phyloP scores from a whole-genome alignment of 805 yeast genomes.

The Zygosaccharomyces lentus region DNA sequence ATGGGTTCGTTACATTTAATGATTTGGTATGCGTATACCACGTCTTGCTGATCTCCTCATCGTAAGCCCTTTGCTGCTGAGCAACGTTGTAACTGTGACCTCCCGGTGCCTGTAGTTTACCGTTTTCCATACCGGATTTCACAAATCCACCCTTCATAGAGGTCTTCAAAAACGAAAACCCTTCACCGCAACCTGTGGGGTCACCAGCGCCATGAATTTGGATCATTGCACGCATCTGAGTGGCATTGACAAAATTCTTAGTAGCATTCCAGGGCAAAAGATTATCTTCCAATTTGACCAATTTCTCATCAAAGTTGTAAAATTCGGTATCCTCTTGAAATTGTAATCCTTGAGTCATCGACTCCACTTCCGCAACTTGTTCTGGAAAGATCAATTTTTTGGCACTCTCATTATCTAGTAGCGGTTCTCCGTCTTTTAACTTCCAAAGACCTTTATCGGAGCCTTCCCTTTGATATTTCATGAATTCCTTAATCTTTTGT shows the following conservation, averaged over 20 bases:
- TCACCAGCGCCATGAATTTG: slow-evolving; percentile 94
- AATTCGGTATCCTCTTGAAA: slow-evolving; percentile 74
- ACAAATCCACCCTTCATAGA: slow-evolving; percentile 93
- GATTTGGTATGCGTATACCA: slow-evolving; percentile 82
- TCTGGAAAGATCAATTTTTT: slow-evolving; percentile 88
- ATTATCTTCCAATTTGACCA: slow-evolving; percentile 72
- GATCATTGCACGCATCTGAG: slow-evolving; percentile 95
- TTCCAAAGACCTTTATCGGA: slow-evolving; percentile 96
- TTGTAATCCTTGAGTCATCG: slow-evolving; percentile 94
- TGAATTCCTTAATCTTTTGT: slow-evolving; percentile 91
- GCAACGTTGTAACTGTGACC: slow-evolving; percentile 79
- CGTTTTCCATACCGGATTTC: slow-evolving; percentile 31
- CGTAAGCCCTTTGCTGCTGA: slow-evolving; percentile 84
- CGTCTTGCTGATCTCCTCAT: slow-evolving; percentile 79
- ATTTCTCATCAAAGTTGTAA: slow-evolving; percentile 43
- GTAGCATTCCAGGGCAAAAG: slow-evolving; percentile 94
- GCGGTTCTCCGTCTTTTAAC: slow-evolving; percentile 57
- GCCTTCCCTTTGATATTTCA: slow-evolving; percentile 95
- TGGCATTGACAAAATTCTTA: slow-evolving; percentile 83
- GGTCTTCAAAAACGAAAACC: slow-evolving; percentile 80
- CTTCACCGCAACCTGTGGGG: slow-evolving; percentile 87
- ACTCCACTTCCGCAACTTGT: slow-evolving; percentile 78
- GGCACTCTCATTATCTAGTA: slow-evolving; percentile 73
- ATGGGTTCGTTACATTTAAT: slow-evolving; percentile 42
- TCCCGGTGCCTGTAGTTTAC: slow-evolving; percentile 43